Percentiles rank a stretch among this genome's conserved stretches.
Conservation (phyloP, 305 asterid species). For the Fraxinus platypoda region DNA sequence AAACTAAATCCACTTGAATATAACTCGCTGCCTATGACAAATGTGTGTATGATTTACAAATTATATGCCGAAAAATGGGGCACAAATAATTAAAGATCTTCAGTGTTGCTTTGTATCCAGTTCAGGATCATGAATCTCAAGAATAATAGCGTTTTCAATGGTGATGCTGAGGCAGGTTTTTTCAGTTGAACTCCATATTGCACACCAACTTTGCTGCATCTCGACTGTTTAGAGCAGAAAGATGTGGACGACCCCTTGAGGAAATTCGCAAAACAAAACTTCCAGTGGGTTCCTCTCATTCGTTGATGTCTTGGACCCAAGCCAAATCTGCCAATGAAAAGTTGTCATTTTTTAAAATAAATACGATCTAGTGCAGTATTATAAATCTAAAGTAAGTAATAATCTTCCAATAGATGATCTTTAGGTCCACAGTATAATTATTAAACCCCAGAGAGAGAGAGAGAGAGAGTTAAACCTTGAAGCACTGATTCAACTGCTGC, state of each 20-base stretch:
- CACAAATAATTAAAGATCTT: constrained; percentile 33
- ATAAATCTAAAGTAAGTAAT: neutral
- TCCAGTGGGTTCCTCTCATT: constrained; percentile 28
- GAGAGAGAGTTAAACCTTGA: constrained; percentile 60
- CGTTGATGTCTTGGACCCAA: constrained; percentile 75
- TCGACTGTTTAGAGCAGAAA: constrained; percentile 16
- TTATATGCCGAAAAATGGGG: constrained; percentile 24
- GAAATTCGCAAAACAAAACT: constrained; percentile 20
- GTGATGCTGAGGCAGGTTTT: neutral
- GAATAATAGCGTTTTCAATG: neutral
- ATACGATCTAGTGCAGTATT: neutral
- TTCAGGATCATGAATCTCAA: neutral
- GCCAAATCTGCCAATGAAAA: constrained; percentile 60
- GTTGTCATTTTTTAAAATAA: neutral
- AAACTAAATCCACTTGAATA: neutral
- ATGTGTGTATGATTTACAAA: constrained; percentile 37
- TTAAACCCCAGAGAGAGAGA: constrained; percentile 17
- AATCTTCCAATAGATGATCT: neutral
- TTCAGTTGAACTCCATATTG: neutral
- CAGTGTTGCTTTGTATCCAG: constrained; percentile 20
- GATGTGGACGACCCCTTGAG: constrained; percentile 10
- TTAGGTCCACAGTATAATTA: neutral
- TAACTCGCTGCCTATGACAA: constrained; percentile 21
- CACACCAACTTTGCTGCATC: constrained; percentile 21
- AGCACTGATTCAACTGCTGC: constrained; percentile 92